A percentile compares a stretch with the other conserved stretches of the same genome.
Evolutionary conservation across 2,329 filamentous ascomycete genomes (phyloP).

Genomic region (Penicillium sclerotiorum): DNA sequence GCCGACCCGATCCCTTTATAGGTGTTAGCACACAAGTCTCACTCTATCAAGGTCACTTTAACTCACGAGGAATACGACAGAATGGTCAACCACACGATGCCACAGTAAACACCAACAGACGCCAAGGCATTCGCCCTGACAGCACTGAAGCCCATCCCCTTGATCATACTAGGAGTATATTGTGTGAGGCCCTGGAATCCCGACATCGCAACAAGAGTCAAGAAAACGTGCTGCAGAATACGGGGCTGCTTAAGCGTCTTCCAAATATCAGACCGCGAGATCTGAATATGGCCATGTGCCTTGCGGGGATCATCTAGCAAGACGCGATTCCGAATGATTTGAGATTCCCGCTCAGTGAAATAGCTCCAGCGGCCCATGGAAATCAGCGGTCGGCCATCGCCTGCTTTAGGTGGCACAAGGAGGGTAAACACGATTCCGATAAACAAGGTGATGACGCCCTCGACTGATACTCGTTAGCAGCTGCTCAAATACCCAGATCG

Average conservation of each 20-base stretch:
- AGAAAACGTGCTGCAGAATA: constrained; percentile 56
- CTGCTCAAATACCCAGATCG: neutral
- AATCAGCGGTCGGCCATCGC: constrained; percentile 40
- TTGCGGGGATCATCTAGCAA: constrained; percentile 50
- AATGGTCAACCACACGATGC: constrained; percentile 31
- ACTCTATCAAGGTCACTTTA: too few relatives aligned
- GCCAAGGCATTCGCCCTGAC: constrained; percentile 58
- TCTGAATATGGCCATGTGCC: constrained; percentile 37
- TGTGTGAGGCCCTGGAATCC: constrained; percentile 54
- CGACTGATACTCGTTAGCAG: constrained; percentile 34
- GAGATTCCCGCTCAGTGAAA: constrained; percentile 47
- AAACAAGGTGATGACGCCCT: constrained; percentile 57
- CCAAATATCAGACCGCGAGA: constrained; percentile 40
- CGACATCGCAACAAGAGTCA: constrained; percentile 52
- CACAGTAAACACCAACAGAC: constrained; percentile 50
- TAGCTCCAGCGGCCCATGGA: constrained; percentile 44
- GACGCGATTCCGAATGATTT: constrained; percentile 47
- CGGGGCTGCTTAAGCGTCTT: constrained; percentile 50
- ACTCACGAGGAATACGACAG: constrained; percentile 30
- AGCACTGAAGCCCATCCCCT: constrained; percentile 53
- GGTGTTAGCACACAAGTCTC: too few relatives aligned
- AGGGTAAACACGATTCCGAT: constrained; percentile 45
- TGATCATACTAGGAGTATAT: constrained; percentile 59
- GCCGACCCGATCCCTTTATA: constrained; percentile 32
- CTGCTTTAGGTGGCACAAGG: constrained; percentile 42